phyloP scores from a whole-genome alignment of 2,329 filamentous ascomycete genomes.

The Basipetospora chlamydospora region DNA sequence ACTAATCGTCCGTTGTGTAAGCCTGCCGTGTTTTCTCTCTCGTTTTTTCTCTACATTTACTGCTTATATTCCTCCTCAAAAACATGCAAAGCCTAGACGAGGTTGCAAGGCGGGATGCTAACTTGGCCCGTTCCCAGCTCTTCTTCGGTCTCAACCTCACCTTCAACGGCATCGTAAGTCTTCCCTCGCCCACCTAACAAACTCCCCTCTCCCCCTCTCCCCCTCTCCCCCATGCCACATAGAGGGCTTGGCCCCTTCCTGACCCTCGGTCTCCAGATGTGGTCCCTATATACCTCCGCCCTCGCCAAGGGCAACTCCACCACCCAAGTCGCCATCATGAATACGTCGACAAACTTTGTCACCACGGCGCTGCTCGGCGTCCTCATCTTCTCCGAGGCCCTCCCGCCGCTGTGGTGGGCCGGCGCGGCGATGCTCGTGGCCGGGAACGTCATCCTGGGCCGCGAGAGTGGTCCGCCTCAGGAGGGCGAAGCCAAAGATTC shows the following conservation, averaged over 20 bases:
- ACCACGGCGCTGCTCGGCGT: constrained; percentile 59
- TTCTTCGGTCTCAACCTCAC: constrained; percentile 64
- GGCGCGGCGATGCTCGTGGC: constrained; percentile 58
- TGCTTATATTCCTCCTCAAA: too few species aligned
- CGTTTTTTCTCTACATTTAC: not conserved
- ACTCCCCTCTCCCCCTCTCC: constrained; percentile 4
- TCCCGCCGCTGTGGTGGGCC: constrained; percentile 64
- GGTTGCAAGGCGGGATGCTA: too few species aligned
- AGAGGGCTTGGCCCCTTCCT: too few species aligned
- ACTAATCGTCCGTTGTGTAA: constrained; percentile 31
- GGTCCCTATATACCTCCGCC: constrained; percentile 67
- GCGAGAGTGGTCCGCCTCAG: too few species aligned
- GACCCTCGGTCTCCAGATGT: constrained; percentile 41
- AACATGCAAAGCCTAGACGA: too few species aligned
- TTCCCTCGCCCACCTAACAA: not conserved
- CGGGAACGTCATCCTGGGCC: constrained; percentile 65
- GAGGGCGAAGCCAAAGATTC: too few species aligned
- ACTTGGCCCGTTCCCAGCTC: too few species aligned
- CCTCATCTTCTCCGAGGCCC: constrained; percentile 53
- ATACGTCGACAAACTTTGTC: constrained; percentile 71
- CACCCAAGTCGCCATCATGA: constrained; percentile 68
- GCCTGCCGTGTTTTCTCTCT: too few species aligned
- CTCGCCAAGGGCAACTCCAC: constrained; percentile 61
- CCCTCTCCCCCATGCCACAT: not conserved
- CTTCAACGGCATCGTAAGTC: constrained; percentile 55